A percentile compares a stretch with the other conserved stretches of the same genome.
Evolutionary conservation across 345 rosid species (phyloP).

Genomic region (Euphorbia pulcherrima): DNA sequence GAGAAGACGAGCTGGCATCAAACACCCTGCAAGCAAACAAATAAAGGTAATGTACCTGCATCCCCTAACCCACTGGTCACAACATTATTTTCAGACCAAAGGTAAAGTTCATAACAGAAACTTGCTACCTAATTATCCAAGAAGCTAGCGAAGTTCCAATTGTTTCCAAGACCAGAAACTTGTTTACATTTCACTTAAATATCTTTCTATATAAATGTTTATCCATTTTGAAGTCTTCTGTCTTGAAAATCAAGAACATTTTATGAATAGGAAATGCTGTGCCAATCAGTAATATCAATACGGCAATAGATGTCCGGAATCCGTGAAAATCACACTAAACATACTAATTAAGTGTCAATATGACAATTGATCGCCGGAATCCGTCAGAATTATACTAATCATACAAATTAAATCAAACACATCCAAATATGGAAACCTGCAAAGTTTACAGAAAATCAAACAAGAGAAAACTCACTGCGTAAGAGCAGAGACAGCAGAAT

Average conservation of each 20-base stretch:
- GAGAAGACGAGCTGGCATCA: slow-evolving; percentile 37
- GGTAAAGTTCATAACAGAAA: not conserved
- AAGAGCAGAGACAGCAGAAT: slow-evolving; percentile 68
- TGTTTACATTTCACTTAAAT: not conserved
- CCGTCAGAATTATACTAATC: not conserved
- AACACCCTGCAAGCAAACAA: slow-evolving; percentile 40
- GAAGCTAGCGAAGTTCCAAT: not conserved
- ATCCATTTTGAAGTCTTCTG: not conserved
- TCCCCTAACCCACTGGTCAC: not conserved
- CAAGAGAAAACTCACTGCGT: slow-evolving; percentile 44
- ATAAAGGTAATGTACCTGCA: not conserved
- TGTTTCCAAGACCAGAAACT: not conserved
- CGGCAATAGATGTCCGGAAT: too few relatives aligned
- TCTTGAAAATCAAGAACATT: not conserved
- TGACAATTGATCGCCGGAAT: not conserved
- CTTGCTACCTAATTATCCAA: not conserved
- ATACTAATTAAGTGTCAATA: too few relatives aligned
- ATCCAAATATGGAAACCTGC: not conserved
- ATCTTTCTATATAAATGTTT: not conserved
- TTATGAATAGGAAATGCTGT: not conserved
- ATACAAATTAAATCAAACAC: too few relatives aligned
- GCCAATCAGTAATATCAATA: not conserved
- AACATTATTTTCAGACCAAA: not conserved
- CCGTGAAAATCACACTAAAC: too few relatives aligned
- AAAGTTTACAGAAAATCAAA: not conserved